Conservation (phyloP, 192 early-diverging fungal genomes). For the Coemansia sp. region DNA sequence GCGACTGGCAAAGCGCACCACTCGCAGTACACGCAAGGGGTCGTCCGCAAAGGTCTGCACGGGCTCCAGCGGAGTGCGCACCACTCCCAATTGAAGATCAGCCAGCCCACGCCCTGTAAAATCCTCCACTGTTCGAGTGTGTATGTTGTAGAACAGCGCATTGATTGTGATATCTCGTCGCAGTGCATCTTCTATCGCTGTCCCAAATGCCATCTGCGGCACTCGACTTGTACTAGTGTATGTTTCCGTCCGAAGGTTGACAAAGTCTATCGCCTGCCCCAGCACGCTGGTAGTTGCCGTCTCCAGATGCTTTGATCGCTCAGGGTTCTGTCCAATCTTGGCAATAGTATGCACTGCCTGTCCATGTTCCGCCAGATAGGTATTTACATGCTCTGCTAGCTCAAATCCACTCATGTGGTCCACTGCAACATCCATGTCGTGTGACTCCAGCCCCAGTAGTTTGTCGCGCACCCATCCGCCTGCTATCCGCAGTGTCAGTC, state of each 20-base stretch:
- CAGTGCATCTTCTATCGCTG: slow-evolving; percentile 86
- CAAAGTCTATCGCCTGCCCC: slow-evolving; percentile 86
- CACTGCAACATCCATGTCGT: slow-evolving; percentile 95
- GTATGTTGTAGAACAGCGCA: slow-evolving; percentile 95
- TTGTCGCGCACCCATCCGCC: slow-evolving; percentile 99
- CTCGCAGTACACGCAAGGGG: slow-evolving; percentile 89
- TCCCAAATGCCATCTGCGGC: slow-evolving; percentile 79
- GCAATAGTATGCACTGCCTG: slow-evolving; percentile 54
- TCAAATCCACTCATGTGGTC: slow-evolving; percentile 91
- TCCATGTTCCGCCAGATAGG: slow-evolving; percentile 66
- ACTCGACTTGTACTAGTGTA: slow-evolving; percentile 83
- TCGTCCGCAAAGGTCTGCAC: slow-evolving; percentile 92
- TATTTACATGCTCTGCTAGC: slow-evolving; percentile 67
- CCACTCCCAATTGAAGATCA: slow-evolving; percentile 69
- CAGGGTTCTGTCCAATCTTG: slow-evolving; percentile 90
- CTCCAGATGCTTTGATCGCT: slow-evolving; percentile 96
- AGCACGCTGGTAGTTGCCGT: slow-evolving; percentile 88
- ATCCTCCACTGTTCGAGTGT: slow-evolving; percentile 81
- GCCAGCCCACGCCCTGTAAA: slow-evolving; percentile 73
- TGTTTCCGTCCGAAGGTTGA: slow-evolving; percentile 89
- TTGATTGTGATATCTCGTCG: slow-evolving; percentile 99
- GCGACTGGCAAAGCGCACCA: slow-evolving; percentile 91
- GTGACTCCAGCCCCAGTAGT: slow-evolving; percentile 79
- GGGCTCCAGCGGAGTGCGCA: slow-evolving; percentile 89
- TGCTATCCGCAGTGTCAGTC: slow-evolving; percentile 79